Conservation (phyloP, 805 yeast genomes). For the Lachancea meyersii region DNA sequence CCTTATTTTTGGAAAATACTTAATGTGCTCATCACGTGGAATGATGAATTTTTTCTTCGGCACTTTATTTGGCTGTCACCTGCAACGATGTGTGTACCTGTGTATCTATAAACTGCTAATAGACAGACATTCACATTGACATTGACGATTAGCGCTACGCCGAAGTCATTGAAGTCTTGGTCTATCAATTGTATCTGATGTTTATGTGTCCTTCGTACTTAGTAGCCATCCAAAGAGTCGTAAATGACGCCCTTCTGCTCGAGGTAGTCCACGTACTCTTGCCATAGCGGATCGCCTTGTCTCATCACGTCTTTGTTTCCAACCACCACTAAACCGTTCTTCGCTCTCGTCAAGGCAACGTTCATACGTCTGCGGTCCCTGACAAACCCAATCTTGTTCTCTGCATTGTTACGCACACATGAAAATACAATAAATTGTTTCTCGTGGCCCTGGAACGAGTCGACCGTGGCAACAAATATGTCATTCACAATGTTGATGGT, state of each 20-base stretch:
- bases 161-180: too few species aligned
- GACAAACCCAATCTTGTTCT: slow-evolving; percentile 55
- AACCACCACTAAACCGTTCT: slow-evolving; percentile 51
- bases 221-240: slow-evolving; percentile 19
- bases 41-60: too few species aligned
- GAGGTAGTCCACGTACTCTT: slow-evolving; percentile 40
- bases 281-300: slow-evolving; percentile 45
- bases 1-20: slow-evolving; percentile 33
- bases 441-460: slow-evolving; percentile 89
- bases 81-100: too few species aligned
- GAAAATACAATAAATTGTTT: slow-evolving; percentile 74
- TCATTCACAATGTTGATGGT: slow-evolving; percentile 37
- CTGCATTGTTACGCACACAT: slow-evolving; percentile 62
- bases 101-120: too few species aligned
- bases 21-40: not conserved
- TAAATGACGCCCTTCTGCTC: slow-evolving; percentile 32
- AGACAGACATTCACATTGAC: too few species aligned
- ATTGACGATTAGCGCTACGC: too few species aligned
- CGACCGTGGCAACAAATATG: slow-evolving; percentile 55
- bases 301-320: slow-evolving; percentile 53
- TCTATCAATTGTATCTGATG: not conserved
- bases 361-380: slow-evolving; percentile 57
- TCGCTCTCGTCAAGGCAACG: slow-evolving; percentile 69
- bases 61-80: too few species aligned
- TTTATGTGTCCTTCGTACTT: not conserved